Base-by-base conservation (phyloP, 202 grass and related monocot genomes). In the Bolboschoenoplectus hybrid region DNA sequence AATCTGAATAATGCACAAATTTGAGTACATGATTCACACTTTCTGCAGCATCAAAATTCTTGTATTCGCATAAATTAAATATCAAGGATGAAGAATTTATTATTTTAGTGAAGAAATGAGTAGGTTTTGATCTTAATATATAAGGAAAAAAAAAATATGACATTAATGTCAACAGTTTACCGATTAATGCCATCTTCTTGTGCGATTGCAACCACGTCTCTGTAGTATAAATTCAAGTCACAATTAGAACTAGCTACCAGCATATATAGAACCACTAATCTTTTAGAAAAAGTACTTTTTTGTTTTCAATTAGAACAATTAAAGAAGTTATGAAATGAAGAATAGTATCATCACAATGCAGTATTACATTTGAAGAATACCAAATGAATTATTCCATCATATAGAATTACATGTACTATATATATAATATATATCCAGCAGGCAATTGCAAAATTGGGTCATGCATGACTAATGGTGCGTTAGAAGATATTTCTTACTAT, bases 201-300 rank as follows among this genome's bases (percentile, higher is more conserved):
- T 70, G 67, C 40, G 67, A 44, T n/a, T 70, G 38, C 67, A 44
- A 43, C 67, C 67, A 70, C 6, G 67, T 43, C 14, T 70, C 67
- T 70, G 67, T 38, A 70, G 40, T 1, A 70, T 44, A 43, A 70
- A 70, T 70, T 43, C 36, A 7, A 70, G 3, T 6, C 4, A n/a
- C 11, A 70, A n/a, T 44, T 70, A 70, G 34, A 66, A 12, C 26
- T 26, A 66, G 36, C 26, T 35, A 35, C 62, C 34, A 34, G 26
- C 11, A 66, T 26, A 26, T 26, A 26, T 7, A 66, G 10, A 66
- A 66, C 7, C 62, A 36, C 0, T 12, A 66, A 38, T 3, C 12
- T 12, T 9, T 26, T 26, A 26, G 26, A 26, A 26, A 26, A 26
- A 26, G 26, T 26, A 26, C 26, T 26, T 3, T n/a, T 70, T n/a